phyloP scores from a whole-genome alignment of 2,329 filamentous ascomycete genomes.

The Fusarium drepaniforme region DNA sequence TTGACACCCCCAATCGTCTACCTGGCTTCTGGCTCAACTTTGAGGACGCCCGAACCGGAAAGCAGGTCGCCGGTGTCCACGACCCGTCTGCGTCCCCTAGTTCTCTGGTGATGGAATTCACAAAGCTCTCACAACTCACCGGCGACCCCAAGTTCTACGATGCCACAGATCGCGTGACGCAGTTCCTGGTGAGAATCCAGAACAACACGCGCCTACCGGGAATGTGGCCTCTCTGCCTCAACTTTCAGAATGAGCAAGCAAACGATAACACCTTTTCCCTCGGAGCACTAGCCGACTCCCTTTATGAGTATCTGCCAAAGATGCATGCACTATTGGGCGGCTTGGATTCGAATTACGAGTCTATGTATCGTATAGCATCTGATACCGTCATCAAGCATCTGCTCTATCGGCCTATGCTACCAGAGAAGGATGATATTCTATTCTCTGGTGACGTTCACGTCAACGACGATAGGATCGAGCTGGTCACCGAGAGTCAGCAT shows the following conservation, averaged over 20 bases:
- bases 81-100: constrained; percentile 64
- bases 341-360: constrained; percentile 68
- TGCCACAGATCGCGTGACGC: constrained; percentile 79
- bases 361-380: constrained; percentile 74
- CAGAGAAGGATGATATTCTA: constrained; percentile 71
- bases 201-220: constrained; percentile 77
- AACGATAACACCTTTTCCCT: constrained; percentile 60
- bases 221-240: constrained; percentile 79
- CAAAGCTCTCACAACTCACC: constrained; percentile 78
- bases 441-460: constrained; percentile 49
- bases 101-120: constrained; percentile 81
- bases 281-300: constrained; percentile 67
- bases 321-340: constrained; percentile 77
- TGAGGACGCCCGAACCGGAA: constrained; percentile 52
- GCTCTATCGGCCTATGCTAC: constrained; percentile 78
- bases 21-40: constrained; percentile 63
- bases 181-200: constrained; percentile 75
- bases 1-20: constrained; percentile 67
- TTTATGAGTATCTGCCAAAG: constrained; percentile 73
- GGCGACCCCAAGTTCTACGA: constrained; percentile 81
- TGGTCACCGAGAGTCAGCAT: constrained; percentile 61
- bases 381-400: constrained; percentile 71
- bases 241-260: constrained; percentile 68
- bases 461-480: constrained; percentile 28
- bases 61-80: constrained; percentile 63